phyloP scores from a whole-genome alignment of 768 basidiomycete genomes.

The Tylopilus plumbeoviolaceoides region DNA sequence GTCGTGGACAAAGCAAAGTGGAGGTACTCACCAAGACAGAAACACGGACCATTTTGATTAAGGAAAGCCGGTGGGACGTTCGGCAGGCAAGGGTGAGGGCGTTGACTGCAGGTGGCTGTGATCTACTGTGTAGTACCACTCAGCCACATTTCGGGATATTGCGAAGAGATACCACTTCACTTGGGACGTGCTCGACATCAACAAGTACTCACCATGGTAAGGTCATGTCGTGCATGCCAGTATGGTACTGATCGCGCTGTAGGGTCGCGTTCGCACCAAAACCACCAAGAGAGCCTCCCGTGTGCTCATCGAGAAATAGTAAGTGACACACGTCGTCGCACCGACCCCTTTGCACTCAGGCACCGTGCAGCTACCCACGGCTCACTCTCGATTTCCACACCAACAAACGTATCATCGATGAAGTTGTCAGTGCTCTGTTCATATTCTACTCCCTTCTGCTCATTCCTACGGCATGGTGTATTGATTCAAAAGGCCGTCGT shows the following conservation, averaged over 20 bases:
- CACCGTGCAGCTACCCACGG: slow-evolving; percentile 79
- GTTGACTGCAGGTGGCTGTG: slow-evolving; percentile 20
- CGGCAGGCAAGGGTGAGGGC: neutral
- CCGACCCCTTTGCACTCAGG: neutral
- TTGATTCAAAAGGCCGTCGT: slow-evolving; percentile 71
- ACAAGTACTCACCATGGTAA: slow-evolving; percentile 48
- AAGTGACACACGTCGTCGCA: slow-evolving; percentile 30
- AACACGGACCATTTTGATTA: slow-evolving; percentile 75
- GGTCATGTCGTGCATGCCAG: slow-evolving; percentile 6
- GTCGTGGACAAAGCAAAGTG: neutral
- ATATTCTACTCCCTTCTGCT: neutral
- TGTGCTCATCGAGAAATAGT: slow-evolving; percentile 99
- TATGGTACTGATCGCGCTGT: slow-evolving; percentile 9
- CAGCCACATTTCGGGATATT: slow-evolving; percentile 24
- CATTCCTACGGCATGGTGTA: neutral
- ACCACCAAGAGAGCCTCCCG: slow-evolving; percentile 99
- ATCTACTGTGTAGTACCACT: slow-evolving; percentile 22
- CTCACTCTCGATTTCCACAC: slow-evolving; percentile 99
- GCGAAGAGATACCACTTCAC: slow-evolving; percentile 1
- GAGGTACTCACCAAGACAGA: slow-evolving; percentile 61
- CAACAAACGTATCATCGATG: slow-evolving; percentile 98
- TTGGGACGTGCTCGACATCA: slow-evolving; percentile 23
- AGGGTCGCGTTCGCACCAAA: slow-evolving; percentile 99
- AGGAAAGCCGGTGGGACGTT: neutral
- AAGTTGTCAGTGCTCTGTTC: slow-evolving; percentile 63